Percentiles rank a stretch among this genome's conserved stretches.
phyloP scores from a whole-genome alignment of 257 asterid species.

The Solanum rostratum region DNA sequence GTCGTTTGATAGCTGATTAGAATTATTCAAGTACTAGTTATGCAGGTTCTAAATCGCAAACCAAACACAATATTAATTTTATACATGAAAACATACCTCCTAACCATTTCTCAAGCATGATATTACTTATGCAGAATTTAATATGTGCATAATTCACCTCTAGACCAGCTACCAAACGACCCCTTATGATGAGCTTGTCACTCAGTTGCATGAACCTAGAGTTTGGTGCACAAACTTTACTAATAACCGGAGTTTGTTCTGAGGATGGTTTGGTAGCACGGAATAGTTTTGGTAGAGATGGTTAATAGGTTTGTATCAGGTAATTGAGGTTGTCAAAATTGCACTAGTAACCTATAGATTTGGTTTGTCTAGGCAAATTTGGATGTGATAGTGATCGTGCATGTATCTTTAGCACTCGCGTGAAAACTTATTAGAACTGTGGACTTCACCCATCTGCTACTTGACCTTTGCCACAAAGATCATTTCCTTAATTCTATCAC shows the following conservation, averaged over 20 bases:
- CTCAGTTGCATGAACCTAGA: neutral
- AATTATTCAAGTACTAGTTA: neutral
- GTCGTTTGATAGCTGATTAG: neutral
- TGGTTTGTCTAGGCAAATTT: neutral
- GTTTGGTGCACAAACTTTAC: neutral
- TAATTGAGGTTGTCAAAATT: neutral
- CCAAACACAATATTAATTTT: neutral
- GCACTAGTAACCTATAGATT: neutral
- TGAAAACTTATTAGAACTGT: neutral
- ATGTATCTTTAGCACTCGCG: neutral
- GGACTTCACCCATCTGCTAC: neutral
- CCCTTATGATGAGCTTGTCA: neutral
- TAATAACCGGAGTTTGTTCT: neutral
- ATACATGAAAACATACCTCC: neutral
- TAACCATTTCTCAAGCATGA: neutral
- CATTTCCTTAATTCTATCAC: neutral
- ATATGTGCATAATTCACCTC: neutral
- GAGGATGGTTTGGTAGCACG: neutral
- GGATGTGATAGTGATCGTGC: neutral
- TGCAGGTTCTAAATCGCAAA: neutral
- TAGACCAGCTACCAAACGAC: neutral
- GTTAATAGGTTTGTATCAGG: neutral
- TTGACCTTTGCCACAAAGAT: neutral
- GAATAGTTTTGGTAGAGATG: neutral
- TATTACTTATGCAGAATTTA: neutral